These are phyloP conservation scores for Orbilia oligospora DNA, from an alignment of 2,329 filamentous ascomycete genomes.

Conservation along the genomic window DNA sequence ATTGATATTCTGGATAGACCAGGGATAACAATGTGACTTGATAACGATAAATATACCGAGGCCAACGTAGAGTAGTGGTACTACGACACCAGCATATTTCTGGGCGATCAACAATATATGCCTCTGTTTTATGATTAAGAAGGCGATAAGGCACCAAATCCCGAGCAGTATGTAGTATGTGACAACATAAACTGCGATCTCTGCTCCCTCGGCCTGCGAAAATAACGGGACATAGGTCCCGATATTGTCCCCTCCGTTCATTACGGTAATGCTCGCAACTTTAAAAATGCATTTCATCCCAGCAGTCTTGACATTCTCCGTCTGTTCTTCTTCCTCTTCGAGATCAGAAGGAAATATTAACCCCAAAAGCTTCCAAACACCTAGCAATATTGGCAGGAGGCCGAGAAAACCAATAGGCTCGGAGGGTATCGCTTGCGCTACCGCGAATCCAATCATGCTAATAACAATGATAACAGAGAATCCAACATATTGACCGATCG, in stretches of 20 bases:
- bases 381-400: constrained; percentile 66
- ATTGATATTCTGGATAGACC: constrained; percentile 66
- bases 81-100: constrained; percentile 63
- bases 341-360: constrained; percentile 60
- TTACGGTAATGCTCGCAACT: constrained; percentile 65
- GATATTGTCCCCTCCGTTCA: constrained; percentile 67
- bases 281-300: constrained; percentile 64
- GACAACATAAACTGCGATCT: constrained; percentile 66
- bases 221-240: constrained; percentile 66
- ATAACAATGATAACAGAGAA: constrained; percentile 66
- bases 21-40: constrained; percentile 66
- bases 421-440: constrained; percentile 65
- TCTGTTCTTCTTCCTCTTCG: constrained; percentile 27
- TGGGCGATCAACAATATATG: constrained; percentile 63
- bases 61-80: constrained; percentile 66
- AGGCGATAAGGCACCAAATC: constrained; percentile 65
- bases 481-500: constrained; percentile 63
- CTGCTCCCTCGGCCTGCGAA: constrained; percentile 65
- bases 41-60: constrained; percentile 66
- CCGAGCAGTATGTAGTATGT: constrained; percentile 66
- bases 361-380: constrained; percentile 64
- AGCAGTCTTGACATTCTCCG: constrained; percentile 41
- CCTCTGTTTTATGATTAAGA: constrained; percentile 65
- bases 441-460: constrained; percentile 66
- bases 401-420: constrained; percentile 67